A percentile compares a stretch with the other conserved stretches of the same genome.
Conservation (phyloP, 768 basidiomycete genomes). For the Termitomyces sp. region DNA sequence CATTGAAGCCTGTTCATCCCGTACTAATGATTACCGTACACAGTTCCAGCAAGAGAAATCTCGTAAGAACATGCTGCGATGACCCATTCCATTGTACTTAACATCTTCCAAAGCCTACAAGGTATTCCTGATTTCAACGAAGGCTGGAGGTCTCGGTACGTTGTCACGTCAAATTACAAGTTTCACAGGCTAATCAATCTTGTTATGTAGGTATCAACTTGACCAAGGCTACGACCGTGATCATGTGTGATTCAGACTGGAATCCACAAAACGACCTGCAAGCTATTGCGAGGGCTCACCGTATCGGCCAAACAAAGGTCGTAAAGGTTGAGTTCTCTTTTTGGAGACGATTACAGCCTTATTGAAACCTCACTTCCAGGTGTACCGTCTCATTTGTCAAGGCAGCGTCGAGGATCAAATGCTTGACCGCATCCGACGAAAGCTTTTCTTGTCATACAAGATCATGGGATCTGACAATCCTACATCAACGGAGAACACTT, state of each 20-base stretch:
- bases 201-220: conserved; percentile 61
- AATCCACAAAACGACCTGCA: conserved; percentile 78
- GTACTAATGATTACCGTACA: not conserved
- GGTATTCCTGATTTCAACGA: conserved; percentile 66
- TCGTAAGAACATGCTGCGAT: conserved; percentile 28
- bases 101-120: conserved; percentile 39
- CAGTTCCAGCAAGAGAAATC: conserved; percentile 57
- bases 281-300: conserved; percentile 81
- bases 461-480: conserved; percentile 42
- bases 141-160: conserved; percentile 64
- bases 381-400: conserved; percentile 63
- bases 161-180: conserved; percentile 13
- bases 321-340: conserved; percentile 41
- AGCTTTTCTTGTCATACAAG: conserved; percentile 61
- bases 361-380: conserved; percentile 27
- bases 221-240: conserved; percentile 73
- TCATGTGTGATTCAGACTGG: conserved; percentile 74
- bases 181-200: conserved; percentile 13
- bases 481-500: conserved; percentile 16
- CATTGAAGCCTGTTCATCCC: not conserved
- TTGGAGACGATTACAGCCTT: not conserved
- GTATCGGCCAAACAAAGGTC: conserved; percentile 69
- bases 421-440: conserved; percentile 63
- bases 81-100: not conserved
- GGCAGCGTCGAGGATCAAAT: conserved; percentile 76